These are phyloP conservation scores for Pseudocercospora macadamiae DNA, from an alignment of 2,329 filamentous ascomycete species.

Conservation along the genomic window DNA sequence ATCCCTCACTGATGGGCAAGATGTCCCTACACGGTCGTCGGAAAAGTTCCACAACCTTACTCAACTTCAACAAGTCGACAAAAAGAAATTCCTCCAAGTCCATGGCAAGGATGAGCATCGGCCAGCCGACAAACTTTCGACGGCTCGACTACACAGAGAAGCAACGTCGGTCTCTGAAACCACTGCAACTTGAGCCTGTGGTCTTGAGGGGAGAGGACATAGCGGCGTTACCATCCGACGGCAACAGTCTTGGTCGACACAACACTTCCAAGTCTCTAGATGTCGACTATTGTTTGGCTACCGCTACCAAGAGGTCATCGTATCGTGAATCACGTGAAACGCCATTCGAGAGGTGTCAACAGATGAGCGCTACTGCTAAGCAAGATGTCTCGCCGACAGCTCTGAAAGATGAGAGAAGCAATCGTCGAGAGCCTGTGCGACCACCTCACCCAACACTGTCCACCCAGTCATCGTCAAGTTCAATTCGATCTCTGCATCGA, in stretches of 20 bases:
- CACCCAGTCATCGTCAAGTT: constrained; percentile 31
- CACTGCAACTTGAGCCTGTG: constrained; percentile 33
- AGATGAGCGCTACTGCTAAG: constrained; percentile 13
- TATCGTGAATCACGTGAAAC: constrained; percentile 18
- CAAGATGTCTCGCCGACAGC: constrained; percentile 1
- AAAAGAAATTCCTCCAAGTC: constrained; percentile 3
- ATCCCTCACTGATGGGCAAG: constrained; percentile 25
- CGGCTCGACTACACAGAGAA: constrained; percentile 35
- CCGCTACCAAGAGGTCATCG: constrained; percentile 9
- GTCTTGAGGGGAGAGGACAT: constrained; percentile 25
- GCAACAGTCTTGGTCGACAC: constrained; percentile 23
- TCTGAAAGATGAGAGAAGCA: constrained; percentile 1
- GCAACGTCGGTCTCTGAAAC: constrained; percentile 33
- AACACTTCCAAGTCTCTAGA: constrained; percentile 4
- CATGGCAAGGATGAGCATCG: constrained; percentile 29
- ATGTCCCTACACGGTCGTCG: constrained; percentile 19
- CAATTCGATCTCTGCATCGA: constrained; percentile 42
- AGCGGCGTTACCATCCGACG: background rate
- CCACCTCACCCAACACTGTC: constrained; percentile 19
- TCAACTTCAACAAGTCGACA: constrained; percentile 10
- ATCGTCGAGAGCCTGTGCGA: background rate
- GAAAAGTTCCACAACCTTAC: constrained; percentile 25
- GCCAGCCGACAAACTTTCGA: constrained; percentile 31
- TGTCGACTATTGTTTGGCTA: background rate
- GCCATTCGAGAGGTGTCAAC: constrained; percentile 19